Evolutionary conservation across 345 rosid species (phyloP).

Genomic region (Eucalyptus polyanthemos): DNA sequence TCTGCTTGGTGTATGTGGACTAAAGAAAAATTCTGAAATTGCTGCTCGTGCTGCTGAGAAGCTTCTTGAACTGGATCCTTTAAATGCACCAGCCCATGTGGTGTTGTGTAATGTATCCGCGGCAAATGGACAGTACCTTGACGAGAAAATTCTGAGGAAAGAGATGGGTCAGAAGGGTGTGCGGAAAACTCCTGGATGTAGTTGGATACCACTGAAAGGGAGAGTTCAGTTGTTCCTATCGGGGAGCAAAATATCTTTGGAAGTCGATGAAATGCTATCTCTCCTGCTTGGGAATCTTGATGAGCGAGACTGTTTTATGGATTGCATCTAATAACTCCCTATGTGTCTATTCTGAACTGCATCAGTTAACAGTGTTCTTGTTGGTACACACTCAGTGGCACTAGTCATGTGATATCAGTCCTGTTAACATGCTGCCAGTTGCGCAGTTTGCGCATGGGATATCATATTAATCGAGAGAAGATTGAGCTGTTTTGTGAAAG

Average conservation of each 20-base stretch:
- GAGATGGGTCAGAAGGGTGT: conserved; percentile 69
- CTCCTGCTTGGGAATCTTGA: conserved; percentile 13
- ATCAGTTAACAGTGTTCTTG: not conserved
- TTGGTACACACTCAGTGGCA: not conserved
- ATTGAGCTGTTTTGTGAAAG: not conserved
- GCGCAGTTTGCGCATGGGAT: not conserved
- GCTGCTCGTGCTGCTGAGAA: conserved; percentile 34
- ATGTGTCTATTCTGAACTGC: not conserved
- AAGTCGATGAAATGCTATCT: conserved; percentile 13
- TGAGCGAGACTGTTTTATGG: not conserved
- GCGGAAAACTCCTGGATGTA: conserved; percentile 75
- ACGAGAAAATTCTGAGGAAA: conserved; percentile 49
- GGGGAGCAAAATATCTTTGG: conserved; percentile 34
- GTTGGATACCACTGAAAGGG: conserved; percentile 59
- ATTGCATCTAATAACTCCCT: not conserved
- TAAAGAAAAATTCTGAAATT: conserved; percentile 17
- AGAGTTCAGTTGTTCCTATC: conserved; percentile 37
- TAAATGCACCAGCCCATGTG: conserved; percentile 60
- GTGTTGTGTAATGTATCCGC: conserved; percentile 57
- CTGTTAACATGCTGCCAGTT: not conserved
- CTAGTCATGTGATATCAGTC: not conserved
- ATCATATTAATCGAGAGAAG: not conserved
- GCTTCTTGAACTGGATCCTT: conserved; percentile 51
- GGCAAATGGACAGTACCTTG: conserved; percentile 27
- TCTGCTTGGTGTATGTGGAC: conserved; percentile 42